Evolutionary conservation across 2,329 filamentous ascomycete species (phyloP).

Genomic region (Monilinia aucupariae): DNA sequence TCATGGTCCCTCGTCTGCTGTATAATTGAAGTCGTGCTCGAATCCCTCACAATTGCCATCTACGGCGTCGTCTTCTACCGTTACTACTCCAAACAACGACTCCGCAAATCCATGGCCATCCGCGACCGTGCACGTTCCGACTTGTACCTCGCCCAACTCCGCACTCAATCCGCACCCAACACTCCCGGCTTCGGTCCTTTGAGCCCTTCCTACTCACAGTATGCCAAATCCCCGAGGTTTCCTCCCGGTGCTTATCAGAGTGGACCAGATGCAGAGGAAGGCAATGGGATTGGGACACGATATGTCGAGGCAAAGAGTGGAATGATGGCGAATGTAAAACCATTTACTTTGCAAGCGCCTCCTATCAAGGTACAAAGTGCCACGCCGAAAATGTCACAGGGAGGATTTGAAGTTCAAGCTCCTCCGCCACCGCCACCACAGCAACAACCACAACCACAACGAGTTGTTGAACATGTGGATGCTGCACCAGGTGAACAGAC

Average conservation of each 20-base stretch:
- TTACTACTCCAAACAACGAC: slow-evolving; percentile 91
- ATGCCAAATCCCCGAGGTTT: slow-evolving; percentile 48
- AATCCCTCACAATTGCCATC: slow-evolving; percentile 83
- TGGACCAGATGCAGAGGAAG: slow-evolving; percentile 48
- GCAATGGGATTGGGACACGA: slow-evolving; percentile 39
- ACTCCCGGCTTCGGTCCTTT: slow-evolving; percentile 81
- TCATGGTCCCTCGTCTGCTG: slow-evolving; percentile 96
- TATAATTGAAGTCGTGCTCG: slow-evolving; percentile 92
- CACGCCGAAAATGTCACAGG: slow-evolving; percentile 59
- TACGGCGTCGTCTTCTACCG: slow-evolving; percentile 96
- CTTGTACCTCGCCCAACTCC: slow-evolving; percentile 83
- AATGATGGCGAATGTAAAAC: slow-evolving; percentile 55
- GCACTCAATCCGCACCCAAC: slow-evolving; percentile 85
- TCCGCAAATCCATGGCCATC: slow-evolving; percentile 93
- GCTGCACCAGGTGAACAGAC: slow-evolving; percentile 74
- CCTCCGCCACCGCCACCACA: slow-evolving; percentile 8
- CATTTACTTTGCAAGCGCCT: slow-evolving; percentile 85
- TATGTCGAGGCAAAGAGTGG: slow-evolving; percentile 50
- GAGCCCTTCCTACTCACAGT: slow-evolving; percentile 47
- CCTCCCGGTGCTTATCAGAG: slow-evolving; percentile 51
- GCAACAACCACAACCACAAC: slow-evolving; percentile 24
- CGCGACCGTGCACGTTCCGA: slow-evolving; percentile 92
- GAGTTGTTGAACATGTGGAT: slow-evolving; percentile 57
- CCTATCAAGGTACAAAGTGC: slow-evolving; percentile 72
- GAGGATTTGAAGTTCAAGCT: slow-evolving; percentile 52